A percentile compares a stretch with the other conserved stretches of the same genome.
phyloP scores from a whole-genome alignment of 2,329 filamentous ascomycete genomes.

The Cercospora sp. region DNA sequence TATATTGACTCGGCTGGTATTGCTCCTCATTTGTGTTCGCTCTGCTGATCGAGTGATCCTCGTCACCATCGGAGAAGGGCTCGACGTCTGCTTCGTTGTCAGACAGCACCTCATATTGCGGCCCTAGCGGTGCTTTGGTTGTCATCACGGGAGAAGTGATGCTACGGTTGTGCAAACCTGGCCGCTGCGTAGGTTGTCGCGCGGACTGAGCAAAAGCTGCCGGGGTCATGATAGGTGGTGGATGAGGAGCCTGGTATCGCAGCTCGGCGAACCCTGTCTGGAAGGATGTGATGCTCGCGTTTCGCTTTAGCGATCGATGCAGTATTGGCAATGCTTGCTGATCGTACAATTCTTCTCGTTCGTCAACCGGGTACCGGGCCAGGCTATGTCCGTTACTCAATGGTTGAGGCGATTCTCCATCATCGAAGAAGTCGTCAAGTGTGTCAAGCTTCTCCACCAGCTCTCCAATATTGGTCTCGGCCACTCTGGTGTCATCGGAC shows the following conservation, averaged over 20 bases:
- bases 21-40: constrained; percentile 34
- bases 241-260: constrained; percentile 54
- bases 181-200: constrained; percentile 47
- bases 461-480: constrained; percentile 75
- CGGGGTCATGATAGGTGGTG: constrained; percentile 55
- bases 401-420: constrained; percentile 32
- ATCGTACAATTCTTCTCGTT: constrained; percentile 83
- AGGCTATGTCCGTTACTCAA: constrained; percentile 18
- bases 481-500: constrained; percentile 71
- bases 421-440: constrained; percentile 57
- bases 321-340: constrained; percentile 89
- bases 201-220: constrained; percentile 52
- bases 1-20: constrained; percentile 23
- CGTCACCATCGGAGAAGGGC: constrained; percentile 78
- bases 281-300: constrained; percentile 72
- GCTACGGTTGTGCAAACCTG: constrained; percentile 75
- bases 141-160: constrained; percentile 74
- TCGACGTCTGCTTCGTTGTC: constrained; percentile 73
- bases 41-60: constrained; percentile 58
- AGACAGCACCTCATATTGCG: constrained; percentile 64
- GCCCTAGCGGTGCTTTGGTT: constrained; percentile 47
- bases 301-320: constrained; percentile 74
- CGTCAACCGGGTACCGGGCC: constrained; percentile 29
- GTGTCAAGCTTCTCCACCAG: constrained; percentile 64
- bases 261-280: constrained; percentile 84